A percentile compares a stretch with the other conserved stretches of the same genome.
Evolutionary conservation across 2,329 filamentous ascomycete species (phyloP).

Genomic region (Diplodia scrobiculata): DNA sequence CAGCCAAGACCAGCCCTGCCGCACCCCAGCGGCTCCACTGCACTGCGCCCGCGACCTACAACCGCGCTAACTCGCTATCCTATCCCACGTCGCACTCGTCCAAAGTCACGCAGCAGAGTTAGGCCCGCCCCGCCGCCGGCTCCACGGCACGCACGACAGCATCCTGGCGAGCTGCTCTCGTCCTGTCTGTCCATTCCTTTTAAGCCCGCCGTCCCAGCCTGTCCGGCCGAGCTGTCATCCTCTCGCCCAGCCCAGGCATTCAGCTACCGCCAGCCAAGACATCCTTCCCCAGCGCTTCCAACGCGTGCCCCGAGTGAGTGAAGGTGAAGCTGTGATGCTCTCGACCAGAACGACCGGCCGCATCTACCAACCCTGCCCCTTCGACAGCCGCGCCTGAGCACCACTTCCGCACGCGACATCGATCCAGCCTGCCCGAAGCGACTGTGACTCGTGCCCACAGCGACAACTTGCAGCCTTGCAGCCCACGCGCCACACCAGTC

Average conservation of each 20-base stretch:
- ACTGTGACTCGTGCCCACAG: slow-evolving; percentile 11
- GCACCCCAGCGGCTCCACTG: slow-evolving; percentile 12
- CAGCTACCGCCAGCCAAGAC: slow-evolving; percentile 19
- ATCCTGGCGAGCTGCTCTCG: slow-evolving; percentile 8
- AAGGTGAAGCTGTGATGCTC: slow-evolving; percentile 26
- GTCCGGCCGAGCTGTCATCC: not conserved
- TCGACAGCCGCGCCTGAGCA: not conserved
- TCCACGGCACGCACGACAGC: not conserved
- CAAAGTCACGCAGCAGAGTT: slow-evolving; percentile 2
- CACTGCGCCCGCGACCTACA: not conserved
- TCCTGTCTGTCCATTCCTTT: slow-evolving; percentile 1
- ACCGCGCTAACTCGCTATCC: slow-evolving; percentile 10
- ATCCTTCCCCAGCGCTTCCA: slow-evolving; percentile 6
- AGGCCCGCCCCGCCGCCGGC: slow-evolving; percentile 20
- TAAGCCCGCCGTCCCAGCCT: slow-evolving; percentile 10
- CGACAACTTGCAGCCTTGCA: not conserved
- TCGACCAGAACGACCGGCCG: not conserved
- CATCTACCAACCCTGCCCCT: not conserved
- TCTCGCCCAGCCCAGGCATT: not conserved
- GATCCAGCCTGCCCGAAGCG: slow-evolving; percentile 7
- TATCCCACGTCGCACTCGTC: slow-evolving; percentile 17
- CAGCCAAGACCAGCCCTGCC: slow-evolving; percentile 17
- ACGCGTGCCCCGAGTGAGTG: slow-evolving; percentile 8
- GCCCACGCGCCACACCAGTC: not conserved
- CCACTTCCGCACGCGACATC: not conserved